Evolutionary conservation across 2,329 filamentous ascomycete genomes (phyloP).

Genomic region (Colletotrichum australisinense): DNA sequence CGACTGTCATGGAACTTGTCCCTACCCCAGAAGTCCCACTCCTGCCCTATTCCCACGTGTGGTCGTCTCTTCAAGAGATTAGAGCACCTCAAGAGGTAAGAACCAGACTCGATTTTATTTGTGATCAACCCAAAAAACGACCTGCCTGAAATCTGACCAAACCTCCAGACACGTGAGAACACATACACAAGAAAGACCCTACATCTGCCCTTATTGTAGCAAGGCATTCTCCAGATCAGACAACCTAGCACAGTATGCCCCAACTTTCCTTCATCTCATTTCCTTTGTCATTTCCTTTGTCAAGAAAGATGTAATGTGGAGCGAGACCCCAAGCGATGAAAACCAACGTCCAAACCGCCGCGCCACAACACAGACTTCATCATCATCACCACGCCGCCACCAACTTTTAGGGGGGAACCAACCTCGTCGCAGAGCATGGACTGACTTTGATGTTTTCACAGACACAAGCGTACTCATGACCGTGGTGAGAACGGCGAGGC

Average conservation of each 20-base stretch:
- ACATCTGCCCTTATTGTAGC: slow-evolving; percentile 97
- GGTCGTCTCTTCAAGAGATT: slow-evolving; percentile 98
- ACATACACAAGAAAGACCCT: slow-evolving; percentile 98
- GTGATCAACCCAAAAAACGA: slow-evolving; percentile 45
- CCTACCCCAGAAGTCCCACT: slow-evolving; percentile 98
- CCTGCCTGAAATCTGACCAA: slow-evolving; percentile 59
- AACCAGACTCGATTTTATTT: slow-evolving; percentile 54
- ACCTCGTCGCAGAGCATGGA: slow-evolving; percentile 33
- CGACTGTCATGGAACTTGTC: slow-evolving; percentile 95
- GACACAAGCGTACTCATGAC: slow-evolving; percentile 84
- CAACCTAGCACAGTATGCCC: slow-evolving; percentile 93
- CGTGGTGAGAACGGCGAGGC: slow-evolving; percentile 71
- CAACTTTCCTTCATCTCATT: slow-evolving; percentile 51
- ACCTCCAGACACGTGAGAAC: slow-evolving; percentile 92
- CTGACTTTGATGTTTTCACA: slow-evolving; percentile 65
- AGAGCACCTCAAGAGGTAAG: slow-evolving; percentile 99
- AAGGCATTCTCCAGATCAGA: slow-evolving; percentile 99
- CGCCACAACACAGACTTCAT: slow-evolving; percentile 45
- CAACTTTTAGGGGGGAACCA: slow-evolving; percentile 15
- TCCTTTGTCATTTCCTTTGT: slow-evolving; percentile 46
- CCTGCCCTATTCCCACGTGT: slow-evolving; percentile 98
- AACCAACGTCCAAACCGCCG: slow-evolving; percentile 43
- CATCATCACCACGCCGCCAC: slow-evolving; percentile 46
- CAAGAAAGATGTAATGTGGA: slow-evolving; percentile 49
- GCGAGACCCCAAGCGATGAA: slow-evolving; percentile 48